A percentile compares a stretch with the other conserved stretches of the same genome.
These are phyloP conservation scores for Cardiospermum halicacabum DNA, from an alignment of 345 rosid species.

Conservation along the genomic window DNA sequence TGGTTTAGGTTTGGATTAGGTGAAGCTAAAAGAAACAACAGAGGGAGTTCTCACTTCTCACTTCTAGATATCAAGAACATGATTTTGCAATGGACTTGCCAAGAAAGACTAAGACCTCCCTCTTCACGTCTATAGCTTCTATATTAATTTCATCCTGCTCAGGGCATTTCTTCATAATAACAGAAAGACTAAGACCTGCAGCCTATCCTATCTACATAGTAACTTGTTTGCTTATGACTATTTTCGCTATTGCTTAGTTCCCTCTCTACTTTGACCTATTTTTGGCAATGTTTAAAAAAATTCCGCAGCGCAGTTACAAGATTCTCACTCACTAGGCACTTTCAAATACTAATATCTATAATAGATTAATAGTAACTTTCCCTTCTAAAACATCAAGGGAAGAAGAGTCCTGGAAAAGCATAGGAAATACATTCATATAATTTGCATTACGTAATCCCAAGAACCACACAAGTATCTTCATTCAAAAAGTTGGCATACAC, in stretches of 20 bases:
- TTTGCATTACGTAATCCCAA: too few relatives aligned
- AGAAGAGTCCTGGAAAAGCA: too few relatives aligned
- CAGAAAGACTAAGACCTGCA: background rate
- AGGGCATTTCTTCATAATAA: conserved; percentile 22
- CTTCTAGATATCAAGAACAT: conserved; percentile 16
- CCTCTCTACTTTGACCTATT: conserved; percentile 21
- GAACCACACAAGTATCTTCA: too few relatives aligned
- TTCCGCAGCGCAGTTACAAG: conserved; percentile 17
- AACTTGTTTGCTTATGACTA: conserved; percentile 21
- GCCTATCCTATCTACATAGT: conserved; percentile 18
- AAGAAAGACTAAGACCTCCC: conserved; percentile 6
- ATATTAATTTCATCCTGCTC: conserved; percentile 23
- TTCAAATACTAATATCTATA: background rate
- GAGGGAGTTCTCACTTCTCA: too few relatives aligned
- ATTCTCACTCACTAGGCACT: background rate
- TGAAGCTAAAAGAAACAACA: too few relatives aligned
- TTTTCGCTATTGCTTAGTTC: conserved; percentile 19
- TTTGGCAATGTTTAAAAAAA: conserved; percentile 5
- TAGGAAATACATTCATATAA: too few relatives aligned
- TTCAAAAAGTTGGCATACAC: too few relatives aligned
- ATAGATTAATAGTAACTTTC: too few relatives aligned
- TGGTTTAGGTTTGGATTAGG: too few relatives aligned
- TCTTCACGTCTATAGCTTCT: conserved; percentile 20
- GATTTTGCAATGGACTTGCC: conserved; percentile 20
- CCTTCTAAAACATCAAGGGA: background rate